Conservation (phyloP, 345 rosid genomes). For the Noccaea caerulescens region DNA sequence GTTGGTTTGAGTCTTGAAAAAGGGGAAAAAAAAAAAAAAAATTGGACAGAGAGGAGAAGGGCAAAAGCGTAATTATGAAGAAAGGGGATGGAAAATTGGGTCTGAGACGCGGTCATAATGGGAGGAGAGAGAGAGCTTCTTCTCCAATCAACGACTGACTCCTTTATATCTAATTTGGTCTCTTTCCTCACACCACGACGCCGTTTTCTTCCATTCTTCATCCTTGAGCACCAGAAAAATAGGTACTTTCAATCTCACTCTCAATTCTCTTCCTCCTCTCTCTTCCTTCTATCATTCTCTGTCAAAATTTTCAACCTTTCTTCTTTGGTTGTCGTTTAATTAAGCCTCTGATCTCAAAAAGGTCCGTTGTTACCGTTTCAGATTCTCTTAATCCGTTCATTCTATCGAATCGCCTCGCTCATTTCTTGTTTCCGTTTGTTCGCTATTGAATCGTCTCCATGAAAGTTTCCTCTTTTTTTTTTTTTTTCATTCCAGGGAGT, state of each 20-base stretch:
- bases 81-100: conserved; percentile 4
- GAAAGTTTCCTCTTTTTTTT: background rate
- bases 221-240: background rate
- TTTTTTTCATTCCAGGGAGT: background rate
- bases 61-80: background rate
- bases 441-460: background rate
- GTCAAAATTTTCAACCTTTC: background rate
- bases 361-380: conserved; percentile 3
- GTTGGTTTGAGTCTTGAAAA: background rate
- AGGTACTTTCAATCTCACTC: background rate
- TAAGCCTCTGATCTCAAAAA: conserved; percentile 24
- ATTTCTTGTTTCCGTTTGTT: background rate
- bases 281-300: background rate
- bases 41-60: conserved; percentile 20
- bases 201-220: conserved; percentile 21
- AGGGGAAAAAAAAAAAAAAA: background rate
- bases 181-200: conserved; percentile 19
- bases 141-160: conserved; percentile 41
- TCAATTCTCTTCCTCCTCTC: background rate
- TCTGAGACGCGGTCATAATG: conserved; percentile 32
- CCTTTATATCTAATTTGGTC: conserved; percentile 31
- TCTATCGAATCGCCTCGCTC: conserved; percentile 9
- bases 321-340: background rate
- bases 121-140: conserved; percentile 6
- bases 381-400: background rate